Percentiles rank a stretch among this genome's conserved stretches.
These are phyloP conservation scores for Protomyces inouyei DNA, from an alignment of 1,139 yeast genomes.

Conservation along the genomic window DNA sequence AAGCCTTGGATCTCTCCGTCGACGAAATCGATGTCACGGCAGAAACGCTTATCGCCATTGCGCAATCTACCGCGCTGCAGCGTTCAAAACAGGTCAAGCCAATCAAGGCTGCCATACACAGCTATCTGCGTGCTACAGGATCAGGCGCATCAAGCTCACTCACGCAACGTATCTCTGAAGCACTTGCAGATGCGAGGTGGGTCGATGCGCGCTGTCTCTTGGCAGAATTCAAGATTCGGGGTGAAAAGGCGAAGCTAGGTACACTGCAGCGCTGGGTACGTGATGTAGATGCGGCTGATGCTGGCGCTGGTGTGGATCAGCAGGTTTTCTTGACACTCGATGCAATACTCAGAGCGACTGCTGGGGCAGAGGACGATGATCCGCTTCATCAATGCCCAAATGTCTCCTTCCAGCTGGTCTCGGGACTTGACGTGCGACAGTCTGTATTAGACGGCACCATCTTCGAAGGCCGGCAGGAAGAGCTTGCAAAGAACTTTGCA, in stretches of 20 bases:
- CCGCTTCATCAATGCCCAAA: background rate
- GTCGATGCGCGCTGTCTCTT: conserved; percentile 20
- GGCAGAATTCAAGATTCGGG: conserved; percentile 22
- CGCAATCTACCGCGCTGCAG: conserved; percentile 2
- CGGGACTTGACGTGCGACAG: conserved; percentile 1
- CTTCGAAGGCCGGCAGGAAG: background rate
- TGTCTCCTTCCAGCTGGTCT: background rate
- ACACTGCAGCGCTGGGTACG: conserved; percentile 25
- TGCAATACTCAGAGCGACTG: conserved; percentile 21
- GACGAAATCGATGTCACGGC: conserved; percentile 16
- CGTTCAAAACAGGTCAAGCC: conserved; percentile 9
- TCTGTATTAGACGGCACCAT: conserved; percentile 11
- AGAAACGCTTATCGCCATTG: conserved; percentile 16
- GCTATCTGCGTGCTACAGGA: conserved; percentile 1
- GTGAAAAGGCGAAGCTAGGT: conserved; percentile 16
- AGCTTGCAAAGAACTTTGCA: background rate
- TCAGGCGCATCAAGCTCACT: conserved; percentile 3
- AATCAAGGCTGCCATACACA: conserved; percentile 14
- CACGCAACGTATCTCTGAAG: conserved; percentile 19
- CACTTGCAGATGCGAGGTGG: conserved; percentile 21
- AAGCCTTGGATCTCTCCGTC: background rate
- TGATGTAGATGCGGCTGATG: conserved; percentile 24
- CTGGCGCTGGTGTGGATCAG: conserved; percentile 5
- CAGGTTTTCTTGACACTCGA: conserved; percentile 15
- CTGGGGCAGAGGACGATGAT: background rate